phyloP scores from a whole-genome alignment of 495 filamentous ascomycete genomes.

The Lophiotrema nucula region DNA sequence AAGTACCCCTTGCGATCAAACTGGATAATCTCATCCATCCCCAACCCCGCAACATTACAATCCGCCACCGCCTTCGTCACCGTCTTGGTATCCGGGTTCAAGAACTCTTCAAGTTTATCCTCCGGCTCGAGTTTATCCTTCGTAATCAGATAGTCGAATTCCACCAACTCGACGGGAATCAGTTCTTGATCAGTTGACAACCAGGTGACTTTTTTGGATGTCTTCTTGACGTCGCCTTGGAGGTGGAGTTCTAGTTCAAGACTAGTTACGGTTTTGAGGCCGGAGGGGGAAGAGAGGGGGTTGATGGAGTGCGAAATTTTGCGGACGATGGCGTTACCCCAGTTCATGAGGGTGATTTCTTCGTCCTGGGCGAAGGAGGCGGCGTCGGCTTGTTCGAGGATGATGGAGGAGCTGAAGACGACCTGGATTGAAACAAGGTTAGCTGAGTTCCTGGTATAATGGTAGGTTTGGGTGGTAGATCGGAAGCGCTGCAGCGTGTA shows the following conservation, averaged over 20 bases:
- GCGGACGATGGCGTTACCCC: constrained; percentile 88
- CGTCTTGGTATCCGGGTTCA: constrained; percentile 73
- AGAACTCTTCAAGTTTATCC: constrained; percentile 75
- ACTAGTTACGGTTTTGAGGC: constrained; percentile 52
- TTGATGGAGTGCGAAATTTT: constrained; percentile 63
- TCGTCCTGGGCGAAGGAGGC: constrained; percentile 77
- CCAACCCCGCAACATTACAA: constrained; percentile 70
- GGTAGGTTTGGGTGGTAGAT: too few species aligned
- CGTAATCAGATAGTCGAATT: constrained; percentile 89
- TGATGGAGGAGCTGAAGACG: constrained; percentile 63
- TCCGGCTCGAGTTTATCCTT: constrained; percentile 86
- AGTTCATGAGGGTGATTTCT: constrained; percentile 93
- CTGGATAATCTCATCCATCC: constrained; percentile 85
- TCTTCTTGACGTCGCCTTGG: constrained; percentile 85
- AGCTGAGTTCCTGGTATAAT: too few species aligned
- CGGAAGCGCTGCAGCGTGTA: too few species aligned
- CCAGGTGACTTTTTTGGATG: constrained; percentile 96
- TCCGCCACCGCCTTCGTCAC: constrained; percentile 75
- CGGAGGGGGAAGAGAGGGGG: constrained; percentile 37
- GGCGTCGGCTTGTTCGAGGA: constrained; percentile 85
- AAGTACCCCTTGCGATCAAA: constrained; percentile 93
- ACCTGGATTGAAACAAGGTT: constrained; percentile 83
- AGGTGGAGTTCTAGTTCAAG: constrained; percentile 80
- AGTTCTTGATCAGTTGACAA: constrained; percentile 72
- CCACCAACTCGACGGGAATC: constrained; percentile 78